Base-by-base conservation (phyloP, 2,329 filamentous ascomycete genomes). In the Pseudocercospora musae region DNA sequence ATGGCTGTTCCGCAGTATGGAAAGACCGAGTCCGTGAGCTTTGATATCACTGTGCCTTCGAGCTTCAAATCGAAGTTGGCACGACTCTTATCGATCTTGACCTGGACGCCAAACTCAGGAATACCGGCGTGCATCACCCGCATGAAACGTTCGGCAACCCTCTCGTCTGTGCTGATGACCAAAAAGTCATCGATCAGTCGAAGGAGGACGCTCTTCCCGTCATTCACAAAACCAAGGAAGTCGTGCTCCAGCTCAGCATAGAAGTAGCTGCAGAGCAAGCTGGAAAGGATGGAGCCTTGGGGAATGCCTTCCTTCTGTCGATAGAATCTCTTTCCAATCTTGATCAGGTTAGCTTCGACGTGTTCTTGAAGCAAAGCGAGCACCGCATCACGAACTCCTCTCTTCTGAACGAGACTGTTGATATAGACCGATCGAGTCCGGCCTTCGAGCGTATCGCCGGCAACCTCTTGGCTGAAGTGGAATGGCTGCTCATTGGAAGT, bases 151-250 rank as follows among this genome's bases (percentile, higher is more conserved):
- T 81, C 81, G 0, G 92, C 94, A 70, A 93, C 86, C 7, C 75
- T 68, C 58, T 78, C 79, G 54, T 91, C 83, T 0, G 87, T 87
- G 0, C 90, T 96, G 70, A 99, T 88, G 50, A 99, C 85, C 4
- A 98, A 80, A 69, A 98, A 99, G 71, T 99, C 95, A 69, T 99
- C 95, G 46, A 96, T 91, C 9, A 97, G 82, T 15, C 95, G 85
- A 57, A 98, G 76, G 7, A 99, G 80, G 2, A 97, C 76, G 54
- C 85, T 88, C 15, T 72, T 69, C 4, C 77, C 73, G 0, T 77
- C 71, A 15, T 80, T 69, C 1, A 95, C 77, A 72, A 97, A 98
- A 0, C 72, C 73, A 2, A 98, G 80, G 13, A 88, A 79, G 25
- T 87, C 81, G 6, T 78, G 77, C 75, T 99, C 95, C 1, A 98